Evolutionary conservation across 495 filamentous ascomycete genomes (phyloP).

Genomic region (Xylaria palmicola): DNA sequence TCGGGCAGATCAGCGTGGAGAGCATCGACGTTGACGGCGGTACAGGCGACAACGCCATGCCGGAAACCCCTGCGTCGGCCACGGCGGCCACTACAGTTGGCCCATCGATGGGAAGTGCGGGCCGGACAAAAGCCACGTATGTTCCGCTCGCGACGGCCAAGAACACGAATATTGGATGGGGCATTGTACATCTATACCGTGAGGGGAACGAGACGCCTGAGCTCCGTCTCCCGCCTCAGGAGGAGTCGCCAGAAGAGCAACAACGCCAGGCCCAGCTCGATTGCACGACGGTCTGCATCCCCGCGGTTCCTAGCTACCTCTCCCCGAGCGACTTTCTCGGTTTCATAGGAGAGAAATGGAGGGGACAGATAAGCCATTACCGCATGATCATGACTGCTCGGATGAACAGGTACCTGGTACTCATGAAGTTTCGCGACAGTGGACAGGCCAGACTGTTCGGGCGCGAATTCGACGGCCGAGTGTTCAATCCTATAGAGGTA

Average conservation of each 20-base stretch:
- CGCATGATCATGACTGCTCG: slow-evolving; percentile 88
- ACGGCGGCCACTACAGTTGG: slow-evolving; percentile 42
- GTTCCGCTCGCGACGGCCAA: slow-evolving; percentile 66
- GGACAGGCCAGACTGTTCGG: slow-evolving; percentile 76
- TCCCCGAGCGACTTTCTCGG: slow-evolving; percentile 88
- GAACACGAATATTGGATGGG: slow-evolving; percentile 83
- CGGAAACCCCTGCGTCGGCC: slow-evolving; percentile 14
- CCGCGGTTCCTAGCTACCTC: slow-evolving; percentile 92
- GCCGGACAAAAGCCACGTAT: slow-evolving; percentile 70
- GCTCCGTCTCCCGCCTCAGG: slow-evolving; percentile 36
- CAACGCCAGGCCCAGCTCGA: slow-evolving; percentile 43
- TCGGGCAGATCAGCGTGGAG: slow-evolving; percentile 43
- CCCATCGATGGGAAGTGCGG: slow-evolving; percentile 43
- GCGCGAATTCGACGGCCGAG: slow-evolving; percentile 87
- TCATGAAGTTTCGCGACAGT: slow-evolving; percentile 89
- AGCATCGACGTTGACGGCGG: slow-evolving; percentile 36
- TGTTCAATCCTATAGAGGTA: slow-evolving; percentile 93
- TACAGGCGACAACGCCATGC: slow-evolving; percentile 18
- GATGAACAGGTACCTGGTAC: slow-evolving; percentile 90
- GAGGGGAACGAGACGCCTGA: slow-evolving; percentile 74
- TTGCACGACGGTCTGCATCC: slow-evolving; percentile 88
- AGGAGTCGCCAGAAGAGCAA: slow-evolving; percentile 12
- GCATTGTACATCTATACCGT: slow-evolving; percentile 89
- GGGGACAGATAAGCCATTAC: slow-evolving; percentile 88
- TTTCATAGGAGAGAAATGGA: slow-evolving; percentile 86